Evolutionary conservation across 257 asterid genomes (phyloP).

Genomic region (Craterostigma plantagineum): DNA sequence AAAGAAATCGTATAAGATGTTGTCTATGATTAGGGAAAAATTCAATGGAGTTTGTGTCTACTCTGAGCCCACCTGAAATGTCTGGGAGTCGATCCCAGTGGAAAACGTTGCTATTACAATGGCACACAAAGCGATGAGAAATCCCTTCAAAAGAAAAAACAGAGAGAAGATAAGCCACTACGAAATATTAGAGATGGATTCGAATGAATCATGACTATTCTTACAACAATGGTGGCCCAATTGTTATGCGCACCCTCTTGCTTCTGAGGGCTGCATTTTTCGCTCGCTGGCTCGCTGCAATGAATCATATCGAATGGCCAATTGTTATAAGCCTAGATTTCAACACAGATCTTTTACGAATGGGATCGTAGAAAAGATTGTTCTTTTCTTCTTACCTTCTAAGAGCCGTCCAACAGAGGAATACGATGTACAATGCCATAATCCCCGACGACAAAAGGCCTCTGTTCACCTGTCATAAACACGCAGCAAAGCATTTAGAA

Average conservation of each 20-base stretch:
- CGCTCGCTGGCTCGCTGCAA: slow-evolving; percentile 71
- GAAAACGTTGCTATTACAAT: slow-evolving; percentile 86
- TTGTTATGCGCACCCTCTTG: slow-evolving; percentile 39
- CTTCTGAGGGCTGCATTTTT: slow-evolving; percentile 57
- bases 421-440: slow-evolving; percentile 86
- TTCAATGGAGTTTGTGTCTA: slow-evolving; percentile 1
- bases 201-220: slow-evolving; percentile 9
- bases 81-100: slow-evolving; percentile 80
- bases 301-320: slow-evolving; percentile 1
- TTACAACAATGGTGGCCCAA: slow-evolving; percentile 68
- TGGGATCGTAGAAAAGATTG: too few relatives aligned
- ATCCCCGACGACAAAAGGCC: slow-evolving; percentile 88
- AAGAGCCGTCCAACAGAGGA: slow-evolving; percentile 89
- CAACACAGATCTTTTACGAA: too few relatives aligned
- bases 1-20: not conserved
- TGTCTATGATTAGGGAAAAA: not conserved
- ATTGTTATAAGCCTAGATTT: not conserved
- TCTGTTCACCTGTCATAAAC: slow-evolving; percentile 79
- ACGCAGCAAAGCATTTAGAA: too few relatives aligned
- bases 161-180: not conserved
- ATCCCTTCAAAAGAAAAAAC: slow-evolving; percentile 46
- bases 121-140: slow-evolving; percentile 61
- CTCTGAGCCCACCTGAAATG: slow-evolving; percentile 61
- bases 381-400: slow-evolving; percentile 37
- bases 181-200: not conserved